Base-by-base conservation (phyloP, 352 stramenopile species). In the Phytophthora ohioensis region DNA sequence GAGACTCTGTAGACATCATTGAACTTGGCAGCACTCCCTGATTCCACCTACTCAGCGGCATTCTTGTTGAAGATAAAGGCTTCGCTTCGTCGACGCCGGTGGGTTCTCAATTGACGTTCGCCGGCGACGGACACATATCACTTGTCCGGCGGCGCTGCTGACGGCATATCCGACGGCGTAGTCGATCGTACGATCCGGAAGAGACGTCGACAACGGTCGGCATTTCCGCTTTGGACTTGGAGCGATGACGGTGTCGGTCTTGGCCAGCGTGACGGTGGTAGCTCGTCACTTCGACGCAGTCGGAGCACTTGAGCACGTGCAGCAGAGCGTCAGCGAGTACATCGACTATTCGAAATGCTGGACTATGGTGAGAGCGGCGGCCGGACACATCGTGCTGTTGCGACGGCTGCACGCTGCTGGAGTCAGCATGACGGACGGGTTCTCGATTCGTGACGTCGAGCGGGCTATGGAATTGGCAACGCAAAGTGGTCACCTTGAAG, bases 301-400 rank as follows among this genome's bases (percentile, higher is more conserved):
- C 7, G 68, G 48, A 5, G 48, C 47, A 1, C 68, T 75, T n/a
- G 32, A 61, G 10, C 68, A 75, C 43, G 62, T 75, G 7, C 21
- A 64, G 52, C 48, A 30, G 15, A 53, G n/a, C 49, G 64, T 75
- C 43, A 75, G 68, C 35, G 62, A 71, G 13, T 68, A 17, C 34
- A 52, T 71, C 48, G 68, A 75, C 68, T 75, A 75, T 47, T 71
- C 68, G 11, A 61, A 13, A 39, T 60, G 48, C 56, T 75, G 68
- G 68, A 71, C 61, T 30, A 64, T 71, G 48, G 12, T 43, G n/a
- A 67, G 21, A 52, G 68, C 68, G 42, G 68, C 55, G 15, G 68
- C 30, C 11, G 56, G 62, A 31, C 57, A 71, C 56, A 51, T 71
- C 8, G 38, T 15, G 11, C 57, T 75, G 32, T 43, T 75, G 35